Conservation (phyloP, 345 rosid genomes). For the Ailanthus altissimus region DNA sequence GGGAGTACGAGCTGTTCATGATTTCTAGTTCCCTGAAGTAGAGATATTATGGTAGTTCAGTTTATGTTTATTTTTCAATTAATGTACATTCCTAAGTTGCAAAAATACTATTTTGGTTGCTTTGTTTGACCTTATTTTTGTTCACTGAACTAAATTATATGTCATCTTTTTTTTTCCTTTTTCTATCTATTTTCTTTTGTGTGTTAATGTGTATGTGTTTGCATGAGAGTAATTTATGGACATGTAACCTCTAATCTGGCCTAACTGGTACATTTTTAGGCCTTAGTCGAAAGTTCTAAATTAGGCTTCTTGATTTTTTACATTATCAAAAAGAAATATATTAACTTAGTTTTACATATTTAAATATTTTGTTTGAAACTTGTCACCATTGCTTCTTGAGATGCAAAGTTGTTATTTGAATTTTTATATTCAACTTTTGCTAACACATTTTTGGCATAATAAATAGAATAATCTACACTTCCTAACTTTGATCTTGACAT, state of each 20-base stretch:
- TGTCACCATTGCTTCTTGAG: background rate
- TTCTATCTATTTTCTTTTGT: too few species aligned
- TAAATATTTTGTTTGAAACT: background rate
- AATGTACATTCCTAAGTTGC: too few species aligned
- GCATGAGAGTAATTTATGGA: background rate
- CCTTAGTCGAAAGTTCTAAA: too few species aligned
- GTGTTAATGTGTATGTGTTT: too few species aligned
- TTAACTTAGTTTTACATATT: background rate
- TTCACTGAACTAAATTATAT: too few species aligned
- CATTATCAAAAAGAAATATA: background rate
- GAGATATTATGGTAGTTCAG: background rate
- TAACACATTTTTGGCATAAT: background rate
- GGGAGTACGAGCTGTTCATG: too few species aligned
- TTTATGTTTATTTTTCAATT: background rate
- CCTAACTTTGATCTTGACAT: background rate
- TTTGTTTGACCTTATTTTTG: too few species aligned
- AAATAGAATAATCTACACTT: background rate
- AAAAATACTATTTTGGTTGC: too few species aligned
- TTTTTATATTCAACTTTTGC: background rate
- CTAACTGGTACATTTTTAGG: background rate
- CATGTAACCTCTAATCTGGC: background rate
- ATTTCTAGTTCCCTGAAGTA: background rate
- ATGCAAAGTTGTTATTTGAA: background rate
- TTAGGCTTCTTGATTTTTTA: background rate
- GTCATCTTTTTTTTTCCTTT: too few species aligned